These are phyloP conservation scores for Cydonia oblonga DNA, from an alignment of 331 rosid genomes.

Conservation along the genomic window DNA sequence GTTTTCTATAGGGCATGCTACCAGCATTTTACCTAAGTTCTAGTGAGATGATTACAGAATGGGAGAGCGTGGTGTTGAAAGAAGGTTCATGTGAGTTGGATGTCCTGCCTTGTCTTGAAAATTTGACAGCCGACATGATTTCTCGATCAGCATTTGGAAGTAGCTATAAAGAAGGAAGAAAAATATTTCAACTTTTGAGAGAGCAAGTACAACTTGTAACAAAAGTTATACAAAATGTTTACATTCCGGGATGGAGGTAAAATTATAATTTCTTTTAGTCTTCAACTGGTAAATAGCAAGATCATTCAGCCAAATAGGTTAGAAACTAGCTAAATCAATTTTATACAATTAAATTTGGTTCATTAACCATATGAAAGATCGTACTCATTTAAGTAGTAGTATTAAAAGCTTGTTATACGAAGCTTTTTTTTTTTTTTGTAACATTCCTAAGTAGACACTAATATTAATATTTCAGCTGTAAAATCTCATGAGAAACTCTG, in stretches of 20 bases:
- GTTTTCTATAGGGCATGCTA: constrained; percentile 3
- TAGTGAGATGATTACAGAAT: constrained; percentile 10
- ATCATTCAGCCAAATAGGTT: too few species aligned
- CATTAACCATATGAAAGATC: too few species aligned
- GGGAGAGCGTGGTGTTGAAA: constrained; percentile 7
- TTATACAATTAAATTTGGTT: too few species aligned
- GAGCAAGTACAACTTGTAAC: neutral
- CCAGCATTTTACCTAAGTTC: constrained; percentile 5
- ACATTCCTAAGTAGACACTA: too few species aligned
- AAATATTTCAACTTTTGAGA: constrained; percentile 12
- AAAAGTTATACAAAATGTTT: neutral
- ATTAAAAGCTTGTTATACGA: too few species aligned
- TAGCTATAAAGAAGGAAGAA: constrained; percentile 25
- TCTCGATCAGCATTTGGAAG: constrained; percentile 30
- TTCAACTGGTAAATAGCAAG: too few species aligned
- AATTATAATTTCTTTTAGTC: neutral
- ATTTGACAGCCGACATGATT: constrained; percentile 9
- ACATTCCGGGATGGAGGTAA: constrained; percentile 34
- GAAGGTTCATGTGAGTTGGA: constrained; percentile 21
- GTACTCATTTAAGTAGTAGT: too few species aligned
- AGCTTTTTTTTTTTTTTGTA: too few species aligned
- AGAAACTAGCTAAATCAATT: neutral
- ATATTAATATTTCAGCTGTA: too few species aligned
- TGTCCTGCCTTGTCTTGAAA: constrained; percentile 21
- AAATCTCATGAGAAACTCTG: too few species aligned